These are phyloP conservation scores for Dissophora globulifera DNA, from an alignment of 192 early-diverging fungal species.

Conservation along the genomic window DNA sequence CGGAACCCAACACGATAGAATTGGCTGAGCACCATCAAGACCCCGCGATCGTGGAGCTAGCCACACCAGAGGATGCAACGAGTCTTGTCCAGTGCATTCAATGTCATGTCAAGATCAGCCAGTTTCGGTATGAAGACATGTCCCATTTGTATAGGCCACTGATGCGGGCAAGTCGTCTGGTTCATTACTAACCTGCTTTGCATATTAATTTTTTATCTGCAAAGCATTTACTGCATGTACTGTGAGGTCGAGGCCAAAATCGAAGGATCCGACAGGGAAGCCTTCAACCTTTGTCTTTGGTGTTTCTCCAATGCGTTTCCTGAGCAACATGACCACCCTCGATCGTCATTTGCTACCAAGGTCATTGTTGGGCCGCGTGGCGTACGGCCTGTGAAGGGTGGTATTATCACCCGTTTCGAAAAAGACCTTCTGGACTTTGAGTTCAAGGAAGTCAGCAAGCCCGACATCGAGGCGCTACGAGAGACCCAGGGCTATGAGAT, in stretches of 20 bases:
- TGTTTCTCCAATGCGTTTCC: conserved; percentile 80
- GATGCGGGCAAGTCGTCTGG: no score
- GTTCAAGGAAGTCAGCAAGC: conserved; percentile 32
- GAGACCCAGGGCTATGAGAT: conserved; percentile 34
- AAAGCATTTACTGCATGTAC: conserved; percentile 77
- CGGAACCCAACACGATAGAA: no score
- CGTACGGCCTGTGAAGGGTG: conserved; percentile 64
- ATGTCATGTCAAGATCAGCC: conserved; percentile 82
- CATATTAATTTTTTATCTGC: no score
- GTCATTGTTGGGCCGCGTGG: conserved; percentile 72
- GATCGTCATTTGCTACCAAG: conserved; percentile 81
- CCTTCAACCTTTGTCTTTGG: conserved; percentile 49
- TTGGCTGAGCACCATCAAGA: no score
- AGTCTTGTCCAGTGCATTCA: conserved; percentile 67
- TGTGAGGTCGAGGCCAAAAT: conserved; percentile 68
- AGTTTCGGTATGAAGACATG: conserved; percentile 80
- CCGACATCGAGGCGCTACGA: neutral
- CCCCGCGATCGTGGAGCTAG: no score
- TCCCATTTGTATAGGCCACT: no score
- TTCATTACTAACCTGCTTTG: no score
- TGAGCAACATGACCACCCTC: conserved; percentile 78
- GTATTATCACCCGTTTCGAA: conserved; percentile 68
- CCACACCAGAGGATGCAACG: conserved; percentile 4
- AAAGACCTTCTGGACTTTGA: conserved; percentile 63
- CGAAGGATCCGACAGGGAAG: conserved; percentile 10